phyloP scores from a whole-genome alignment of 2,329 filamentous ascomycete species.

The Fusarium chuoi region DNA sequence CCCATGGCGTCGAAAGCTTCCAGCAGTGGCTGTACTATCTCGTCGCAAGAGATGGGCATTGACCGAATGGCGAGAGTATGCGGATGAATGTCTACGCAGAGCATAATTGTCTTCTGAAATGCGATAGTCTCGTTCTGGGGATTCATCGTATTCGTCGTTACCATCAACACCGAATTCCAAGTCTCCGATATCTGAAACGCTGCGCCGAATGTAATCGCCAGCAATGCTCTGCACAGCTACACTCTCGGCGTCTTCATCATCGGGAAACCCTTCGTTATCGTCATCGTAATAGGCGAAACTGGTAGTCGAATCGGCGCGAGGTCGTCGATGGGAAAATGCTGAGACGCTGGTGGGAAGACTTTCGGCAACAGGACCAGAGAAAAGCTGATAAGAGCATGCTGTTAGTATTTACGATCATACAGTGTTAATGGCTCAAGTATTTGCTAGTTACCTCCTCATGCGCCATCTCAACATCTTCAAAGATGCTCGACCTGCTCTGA shows the following conservation, averaged over 20 bases:
- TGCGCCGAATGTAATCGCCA: constrained; percentile 45
- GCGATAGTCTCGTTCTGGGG: constrained; percentile 54
- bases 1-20: constrained; percentile 69
- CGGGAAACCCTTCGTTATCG: constrained; percentile 56
- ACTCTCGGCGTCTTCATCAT: constrained; percentile 47
- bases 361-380: constrained; percentile 92
- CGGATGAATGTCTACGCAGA: constrained; percentile 71
- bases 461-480: constrained; percentile 98
- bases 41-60: constrained; percentile 75
- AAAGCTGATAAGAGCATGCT: constrained; percentile 65
- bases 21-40: constrained; percentile 75
- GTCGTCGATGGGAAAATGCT: constrained; percentile 87
- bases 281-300: constrained; percentile 92
- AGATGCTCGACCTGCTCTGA: constrained; percentile 80
- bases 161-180: constrained; percentile 53
- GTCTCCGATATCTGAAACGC: constrained; percentile 53
- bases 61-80: constrained; percentile 64
- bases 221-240: constrained; percentile 35
- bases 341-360: constrained; percentile 94
- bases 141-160: constrained; percentile 53
- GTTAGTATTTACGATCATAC: not conserved
- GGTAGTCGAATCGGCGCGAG: constrained; percentile 82
- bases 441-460: constrained; percentile 78
- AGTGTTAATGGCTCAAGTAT: not conserved
- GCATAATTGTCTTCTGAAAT: constrained; percentile 58